A percentile compares a stretch with the other conserved stretches of the same genome.
Conservation (phyloP, 352 stramenopile genomes). For the Pythium rishiriense region DNA sequence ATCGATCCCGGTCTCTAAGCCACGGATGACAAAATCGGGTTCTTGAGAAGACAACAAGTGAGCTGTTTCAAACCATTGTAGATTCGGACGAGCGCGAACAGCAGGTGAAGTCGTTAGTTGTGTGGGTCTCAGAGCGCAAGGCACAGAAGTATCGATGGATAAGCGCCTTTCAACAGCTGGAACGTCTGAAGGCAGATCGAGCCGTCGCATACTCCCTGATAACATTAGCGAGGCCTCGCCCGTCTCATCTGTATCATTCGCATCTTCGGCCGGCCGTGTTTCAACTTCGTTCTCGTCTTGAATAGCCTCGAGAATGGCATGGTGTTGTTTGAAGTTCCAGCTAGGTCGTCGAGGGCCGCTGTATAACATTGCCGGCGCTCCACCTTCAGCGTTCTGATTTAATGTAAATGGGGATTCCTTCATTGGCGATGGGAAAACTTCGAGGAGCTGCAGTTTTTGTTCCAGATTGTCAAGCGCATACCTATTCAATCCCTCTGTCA, state of each 20-base stretch:
- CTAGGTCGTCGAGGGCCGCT: slow-evolving; percentile 46
- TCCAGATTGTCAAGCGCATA: slow-evolving; percentile 56
- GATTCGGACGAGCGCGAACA: slow-evolving; percentile 37
- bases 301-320: slow-evolving; percentile 52
- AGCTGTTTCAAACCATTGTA: slow-evolving; percentile 37
- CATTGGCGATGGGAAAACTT: slow-evolving; percentile 70
- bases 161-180: slow-evolving; percentile 15
- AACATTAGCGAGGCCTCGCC: background rate
- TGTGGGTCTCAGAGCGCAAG: slow-evolving; percentile 17
- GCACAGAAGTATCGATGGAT: slow-evolving; percentile 19
- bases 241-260: background rate
- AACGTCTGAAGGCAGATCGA: slow-evolving; percentile 16
- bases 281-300: slow-evolving; percentile 45
- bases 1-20: slow-evolving; percentile 21
- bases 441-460: slow-evolving; percentile 50
- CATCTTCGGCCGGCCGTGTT: background rate
- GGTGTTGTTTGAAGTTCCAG: slow-evolving; percentile 65
- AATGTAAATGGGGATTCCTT: slow-evolving; percentile 35
- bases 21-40: slow-evolving; percentile 42
- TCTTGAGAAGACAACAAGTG: slow-evolving; percentile 42
- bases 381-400: background rate
- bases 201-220: slow-evolving; percentile 4
- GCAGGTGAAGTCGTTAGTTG: slow-evolving; percentile 44
- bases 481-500: background rate
- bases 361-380: slow-evolving; percentile 18